Percentiles rank a stretch among this genome's conserved stretches.
Conservation (phyloP, 2,329 filamentous ascomycete species). For the Apiospora hydei region DNA sequence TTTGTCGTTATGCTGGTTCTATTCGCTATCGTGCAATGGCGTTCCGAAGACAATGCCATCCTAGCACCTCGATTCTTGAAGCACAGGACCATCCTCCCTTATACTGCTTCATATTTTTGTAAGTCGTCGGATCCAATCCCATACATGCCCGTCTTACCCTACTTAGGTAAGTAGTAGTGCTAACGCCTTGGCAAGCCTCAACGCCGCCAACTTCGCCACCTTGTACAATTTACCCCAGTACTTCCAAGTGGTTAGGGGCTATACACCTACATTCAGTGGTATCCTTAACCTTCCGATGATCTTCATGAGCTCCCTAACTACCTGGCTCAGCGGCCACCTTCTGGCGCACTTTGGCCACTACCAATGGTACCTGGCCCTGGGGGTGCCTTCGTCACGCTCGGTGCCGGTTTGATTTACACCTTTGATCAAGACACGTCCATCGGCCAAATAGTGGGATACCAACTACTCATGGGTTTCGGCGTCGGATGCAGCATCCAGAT, state of each 20-base stretch:
- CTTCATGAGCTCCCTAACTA: not conserved
- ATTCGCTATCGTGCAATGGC: constrained; percentile 48
- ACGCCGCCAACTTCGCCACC: constrained; percentile 30
- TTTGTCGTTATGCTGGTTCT: constrained; percentile 46
- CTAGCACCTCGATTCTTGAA: constrained; percentile 47
- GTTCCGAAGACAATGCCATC: constrained; percentile 43
- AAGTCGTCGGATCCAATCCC: not conserved
- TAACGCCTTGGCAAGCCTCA: not conserved
- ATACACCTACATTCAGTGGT: constrained; percentile 47
- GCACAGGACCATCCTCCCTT: constrained; percentile 43
- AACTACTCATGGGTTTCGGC: constrained; percentile 51
- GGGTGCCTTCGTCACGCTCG: constrained; percentile 42
- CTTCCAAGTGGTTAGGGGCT: constrained; percentile 52
- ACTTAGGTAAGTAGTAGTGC: no score
- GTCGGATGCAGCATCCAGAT: constrained; percentile 49
- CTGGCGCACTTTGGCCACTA: constrained; percentile 38
- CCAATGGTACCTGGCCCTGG: constrained; percentile 43
- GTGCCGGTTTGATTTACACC: constrained; percentile 50
- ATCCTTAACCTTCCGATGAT: constrained; percentile 37
- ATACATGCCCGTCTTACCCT: not conserved
- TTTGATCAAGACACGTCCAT: constrained; percentile 43
- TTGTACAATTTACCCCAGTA: constrained; percentile 56
- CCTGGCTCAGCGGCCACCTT: not conserved
- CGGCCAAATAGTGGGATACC: constrained; percentile 46
- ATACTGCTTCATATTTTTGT: constrained; percentile 30